Percentiles rank a stretch among this genome's conserved stretches.
Evolutionary conservation across 164 flowering plant genomes (phyloP).

Genomic region (Aristolochia californica): DNA sequence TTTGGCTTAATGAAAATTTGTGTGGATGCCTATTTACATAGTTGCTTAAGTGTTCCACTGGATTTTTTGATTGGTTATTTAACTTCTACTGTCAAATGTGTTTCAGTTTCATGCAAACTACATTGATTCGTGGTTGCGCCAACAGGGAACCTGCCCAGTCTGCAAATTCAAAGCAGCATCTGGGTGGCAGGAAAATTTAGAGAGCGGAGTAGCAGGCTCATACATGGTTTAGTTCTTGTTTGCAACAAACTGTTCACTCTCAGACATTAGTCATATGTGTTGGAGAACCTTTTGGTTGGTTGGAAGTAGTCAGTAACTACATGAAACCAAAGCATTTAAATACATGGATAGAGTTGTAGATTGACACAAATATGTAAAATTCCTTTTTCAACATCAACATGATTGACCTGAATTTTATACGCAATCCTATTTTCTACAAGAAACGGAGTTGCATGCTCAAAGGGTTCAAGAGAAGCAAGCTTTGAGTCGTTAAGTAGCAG

Average conservation of each 20-base stretch:
- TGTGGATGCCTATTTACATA: too few relatives aligned
- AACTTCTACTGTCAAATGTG: background rate
- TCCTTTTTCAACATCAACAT: background rate
- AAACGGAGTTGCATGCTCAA: too few relatives aligned
- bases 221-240: slow-evolving; percentile 2
- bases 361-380: background rate
- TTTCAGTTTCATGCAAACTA: slow-evolving; percentile 59
- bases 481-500: too few relatives aligned
- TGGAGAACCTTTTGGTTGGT: background rate
- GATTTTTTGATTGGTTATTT: background rate
- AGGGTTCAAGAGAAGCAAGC: too few relatives aligned
- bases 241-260: background rate
- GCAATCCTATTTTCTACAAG: too few relatives aligned
- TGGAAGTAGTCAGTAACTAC: background rate
- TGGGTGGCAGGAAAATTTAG: slow-evolving; percentile 39
- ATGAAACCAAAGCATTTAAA: too few relatives aligned
- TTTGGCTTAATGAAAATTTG: too few relatives aligned
- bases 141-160: slow-evolving; percentile 62
- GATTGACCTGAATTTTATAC: too few relatives aligned
- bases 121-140: slow-evolving; percentile 69
- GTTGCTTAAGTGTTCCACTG: too few relatives aligned
- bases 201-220: slow-evolving; percentile 2
- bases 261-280: background rate
- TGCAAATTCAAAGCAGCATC: slow-evolving; percentile 45
- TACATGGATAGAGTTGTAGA: background rate